Evolutionary conservation across 2,329 filamentous ascomycete genomes (phyloP).

Genomic region (Ceratocystis papillata): DNA sequence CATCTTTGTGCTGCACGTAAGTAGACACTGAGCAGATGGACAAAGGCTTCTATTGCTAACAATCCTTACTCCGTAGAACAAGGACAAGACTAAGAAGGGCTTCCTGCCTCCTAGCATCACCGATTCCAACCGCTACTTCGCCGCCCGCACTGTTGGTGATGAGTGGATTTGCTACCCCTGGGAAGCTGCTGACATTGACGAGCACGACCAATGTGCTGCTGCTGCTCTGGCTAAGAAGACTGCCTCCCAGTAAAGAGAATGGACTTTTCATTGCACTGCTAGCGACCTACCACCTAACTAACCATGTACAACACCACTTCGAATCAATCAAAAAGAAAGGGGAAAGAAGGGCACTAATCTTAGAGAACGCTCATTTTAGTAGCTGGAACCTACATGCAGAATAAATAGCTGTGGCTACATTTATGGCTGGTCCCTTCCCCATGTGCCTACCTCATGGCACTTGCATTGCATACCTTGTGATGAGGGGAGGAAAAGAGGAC

Average conservation of each 20-base stretch:
- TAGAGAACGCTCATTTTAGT: neutral
- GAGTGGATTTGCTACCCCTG: conserved; percentile 99
- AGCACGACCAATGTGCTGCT: conserved; percentile 66
- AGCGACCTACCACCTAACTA: neutral
- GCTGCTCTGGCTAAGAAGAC: conserved; percentile 32
- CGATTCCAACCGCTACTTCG: conserved; percentile 61
- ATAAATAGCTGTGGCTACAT: neutral
- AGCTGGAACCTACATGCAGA: neutral
- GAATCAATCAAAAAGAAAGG: conserved; percentile 2
- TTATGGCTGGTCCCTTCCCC: conserved; percentile 3
- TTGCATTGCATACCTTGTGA: neutral
- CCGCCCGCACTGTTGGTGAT: conserved; percentile 79
- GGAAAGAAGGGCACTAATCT: neutral
- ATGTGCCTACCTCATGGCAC: neutral
- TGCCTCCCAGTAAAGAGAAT: neutral
- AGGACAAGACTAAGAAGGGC: conserved; percentile 95
- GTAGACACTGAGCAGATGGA: conserved; percentile 30
- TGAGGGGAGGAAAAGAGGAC: neutral
- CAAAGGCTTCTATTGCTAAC: neutral
- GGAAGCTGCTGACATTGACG: conserved; percentile 90
- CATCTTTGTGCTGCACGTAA: conserved; percentile 88
- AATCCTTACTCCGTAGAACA: conserved; percentile 53
- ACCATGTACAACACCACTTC: conserved; percentile 6
- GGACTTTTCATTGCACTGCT: neutral
- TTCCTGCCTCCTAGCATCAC: conserved; percentile 68